These are phyloP conservation scores for Physaria fendleri DNA, from an alignment of 345 rosid genomes.

Conservation along the genomic window DNA sequence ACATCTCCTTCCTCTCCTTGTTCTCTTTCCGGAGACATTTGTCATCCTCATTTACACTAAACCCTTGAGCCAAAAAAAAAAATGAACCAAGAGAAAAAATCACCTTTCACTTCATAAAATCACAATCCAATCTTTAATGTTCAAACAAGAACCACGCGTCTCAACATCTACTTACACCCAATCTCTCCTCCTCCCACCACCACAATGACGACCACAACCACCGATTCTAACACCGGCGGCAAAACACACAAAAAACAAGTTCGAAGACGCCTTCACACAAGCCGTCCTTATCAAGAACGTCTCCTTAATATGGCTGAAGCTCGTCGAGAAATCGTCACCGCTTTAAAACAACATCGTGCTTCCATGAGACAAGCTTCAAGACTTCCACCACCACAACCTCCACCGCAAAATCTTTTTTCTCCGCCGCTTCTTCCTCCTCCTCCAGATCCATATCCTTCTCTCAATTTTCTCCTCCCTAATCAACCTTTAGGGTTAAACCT, in stretches of 20 bases:
- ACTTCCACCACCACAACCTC: too few species aligned
- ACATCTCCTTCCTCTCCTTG: too few species aligned
- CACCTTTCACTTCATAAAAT: too few species aligned
- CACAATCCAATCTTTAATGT: too few species aligned
- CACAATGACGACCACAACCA: conserved; percentile 29
- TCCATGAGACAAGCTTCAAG: conserved; percentile 73
- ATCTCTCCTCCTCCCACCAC: conserved; percentile 56
- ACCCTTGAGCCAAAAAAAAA: too few species aligned
- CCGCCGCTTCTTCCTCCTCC: conserved; percentile 32
- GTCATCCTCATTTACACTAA: too few species aligned
- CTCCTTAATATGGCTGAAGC: conserved; percentile 99
- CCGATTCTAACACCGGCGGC: conserved; percentile 13
- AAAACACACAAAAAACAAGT: conserved; percentile 72
- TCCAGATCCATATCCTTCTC: conserved; percentile 33
- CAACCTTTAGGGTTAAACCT: conserved; percentile 78
- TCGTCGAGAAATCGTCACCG: conserved; percentile 91
- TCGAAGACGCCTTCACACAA: conserved; percentile 91
- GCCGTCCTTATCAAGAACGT: conserved; percentile 91
- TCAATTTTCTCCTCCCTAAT: conserved; percentile 50
- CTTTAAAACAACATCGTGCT: conserved; percentile 86
- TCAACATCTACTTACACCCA: too few species aligned
- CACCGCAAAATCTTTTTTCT: too few species aligned
- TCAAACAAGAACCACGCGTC: too few species aligned
- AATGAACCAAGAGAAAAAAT: too few species aligned
- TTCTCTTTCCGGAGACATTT: too few species aligned